phyloP scores from a whole-genome alignment of 1,139 yeast species.

The Blastobotrys serpentis region DNA sequence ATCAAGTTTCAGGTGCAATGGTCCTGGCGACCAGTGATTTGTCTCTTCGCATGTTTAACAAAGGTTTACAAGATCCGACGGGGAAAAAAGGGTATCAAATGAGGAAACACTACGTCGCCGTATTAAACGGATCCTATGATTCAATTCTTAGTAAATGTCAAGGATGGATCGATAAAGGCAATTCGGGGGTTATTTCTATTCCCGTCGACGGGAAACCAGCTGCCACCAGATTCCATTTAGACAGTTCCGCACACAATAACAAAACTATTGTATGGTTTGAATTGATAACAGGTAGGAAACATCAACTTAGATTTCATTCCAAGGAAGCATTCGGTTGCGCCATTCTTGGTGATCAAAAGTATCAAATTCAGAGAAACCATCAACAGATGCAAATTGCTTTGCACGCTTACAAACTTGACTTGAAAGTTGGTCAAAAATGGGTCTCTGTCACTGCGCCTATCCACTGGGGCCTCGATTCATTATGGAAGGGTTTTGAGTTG shows the following conservation, averaged over 20 bases:
- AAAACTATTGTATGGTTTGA: constrained; percentile 36
- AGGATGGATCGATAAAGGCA: neutral
- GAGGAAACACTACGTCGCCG: constrained; percentile 23
- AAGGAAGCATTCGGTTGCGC: constrained; percentile 27
- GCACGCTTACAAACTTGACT: constrained; percentile 7
- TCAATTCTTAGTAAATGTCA: constrained; percentile 10
- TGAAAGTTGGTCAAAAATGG: neutral
- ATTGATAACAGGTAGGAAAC: constrained; percentile 47
- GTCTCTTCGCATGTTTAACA: constrained; percentile 29
- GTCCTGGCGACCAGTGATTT: constrained; percentile 29
- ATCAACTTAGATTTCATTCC: constrained; percentile 45
- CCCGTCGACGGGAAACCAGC: constrained; percentile 24
- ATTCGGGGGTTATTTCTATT: constrained; percentile 19
- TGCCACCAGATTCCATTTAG: constrained; percentile 20
- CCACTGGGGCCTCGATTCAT: neutral
- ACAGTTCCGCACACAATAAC: neutral
- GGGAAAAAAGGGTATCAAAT: constrained; percentile 26
- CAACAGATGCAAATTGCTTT: constrained; percentile 15
- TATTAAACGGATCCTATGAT: constrained; percentile 17
- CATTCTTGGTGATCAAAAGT: constrained; percentile 28
- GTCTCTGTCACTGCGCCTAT: neutral
- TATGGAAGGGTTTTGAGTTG: neutral
- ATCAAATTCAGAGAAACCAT: constrained; percentile 1
- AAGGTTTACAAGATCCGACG: constrained; percentile 23
- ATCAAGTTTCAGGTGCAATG: constrained; percentile 36